Evolutionary conservation across 1,284 basidiomycete genomes (phyloP).

Genomic region (Apiotrichum siamense): DNA sequence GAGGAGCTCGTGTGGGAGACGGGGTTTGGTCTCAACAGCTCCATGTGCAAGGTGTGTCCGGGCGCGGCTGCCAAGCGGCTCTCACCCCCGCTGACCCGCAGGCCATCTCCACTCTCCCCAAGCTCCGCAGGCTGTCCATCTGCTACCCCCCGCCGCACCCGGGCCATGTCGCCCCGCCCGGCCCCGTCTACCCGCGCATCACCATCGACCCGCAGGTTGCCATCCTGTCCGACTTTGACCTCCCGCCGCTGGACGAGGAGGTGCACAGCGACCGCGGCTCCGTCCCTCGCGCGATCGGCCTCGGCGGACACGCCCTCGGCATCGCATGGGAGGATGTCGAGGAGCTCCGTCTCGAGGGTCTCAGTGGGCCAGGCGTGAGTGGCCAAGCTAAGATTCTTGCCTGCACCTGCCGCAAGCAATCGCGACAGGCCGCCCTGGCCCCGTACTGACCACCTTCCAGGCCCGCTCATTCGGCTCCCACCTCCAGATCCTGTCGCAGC

Average conservation of each 20-base stretch:
- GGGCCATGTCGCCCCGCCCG: neutral
- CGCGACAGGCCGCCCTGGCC: too few relatives aligned
- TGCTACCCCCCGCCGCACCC: constrained; percentile 7
- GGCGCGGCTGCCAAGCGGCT: neutral
- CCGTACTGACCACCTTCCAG: constrained; percentile 7
- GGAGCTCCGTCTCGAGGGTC: constrained; percentile 10
- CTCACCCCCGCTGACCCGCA: neutral
- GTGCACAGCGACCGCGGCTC: neutral
- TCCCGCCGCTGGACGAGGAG: neutral
- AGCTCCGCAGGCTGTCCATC: constrained; percentile 5
- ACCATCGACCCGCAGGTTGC: constrained; percentile 8
- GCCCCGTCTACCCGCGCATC: constrained; percentile 10
- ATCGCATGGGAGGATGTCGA: constrained; percentile 26
- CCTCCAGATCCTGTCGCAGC: constrained; percentile 14
- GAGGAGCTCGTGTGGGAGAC: constrained; percentile 16
- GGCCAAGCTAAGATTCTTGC: too few relatives aligned
- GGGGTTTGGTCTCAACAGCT: constrained; percentile 12
- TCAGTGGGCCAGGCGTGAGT: constrained; percentile 21
- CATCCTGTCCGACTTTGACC: neutral
- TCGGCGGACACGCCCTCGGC: constrained; percentile 17
- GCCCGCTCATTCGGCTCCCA: constrained; percentile 21
- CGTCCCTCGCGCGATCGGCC: constrained; percentile 9
- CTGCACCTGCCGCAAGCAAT: neutral
- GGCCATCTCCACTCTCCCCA: constrained; percentile 5
- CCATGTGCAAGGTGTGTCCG: constrained; percentile 9